Evolutionary conservation across 169 alveolate species (phyloP).

Genomic region (Plasmodium berghei): DNA sequence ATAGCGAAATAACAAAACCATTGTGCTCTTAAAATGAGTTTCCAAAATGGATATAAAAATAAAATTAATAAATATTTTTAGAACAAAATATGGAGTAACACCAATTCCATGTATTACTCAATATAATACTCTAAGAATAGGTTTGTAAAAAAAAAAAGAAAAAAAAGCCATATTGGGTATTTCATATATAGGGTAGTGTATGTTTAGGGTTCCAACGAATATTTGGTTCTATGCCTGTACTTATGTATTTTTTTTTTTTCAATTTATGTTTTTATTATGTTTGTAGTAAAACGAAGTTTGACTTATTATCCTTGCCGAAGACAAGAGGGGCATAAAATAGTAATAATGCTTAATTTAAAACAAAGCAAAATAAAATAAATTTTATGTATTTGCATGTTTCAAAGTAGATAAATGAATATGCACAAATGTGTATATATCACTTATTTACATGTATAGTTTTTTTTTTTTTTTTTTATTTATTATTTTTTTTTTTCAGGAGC

Average conservation of each 20-base stretch:
- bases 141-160: not conserved
- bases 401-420: not conserved
- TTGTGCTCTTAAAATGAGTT: not conserved
- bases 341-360: not conserved
- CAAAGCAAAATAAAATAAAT: not conserved
- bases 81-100: not conserved
- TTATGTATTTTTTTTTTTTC: not conserved
- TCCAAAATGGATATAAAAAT: not conserved
- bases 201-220: too few species aligned
- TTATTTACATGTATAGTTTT: not conserved
- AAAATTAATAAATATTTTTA: not conserved
- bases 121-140: not conserved
- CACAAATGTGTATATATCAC: not conserved
- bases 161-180: too few species aligned
- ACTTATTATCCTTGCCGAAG: conserved; percentile 57
- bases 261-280: not conserved
- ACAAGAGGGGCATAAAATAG: conserved; percentile 58
- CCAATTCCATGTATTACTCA: not conserved
- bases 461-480: not conserved
- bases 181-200: too few species aligned
- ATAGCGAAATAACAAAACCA: too few species aligned
- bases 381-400: not conserved
- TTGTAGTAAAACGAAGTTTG: conserved; percentile 4
- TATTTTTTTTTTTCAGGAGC: conserved; percentile 78
- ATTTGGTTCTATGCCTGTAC: too few species aligned